Conservation (phyloP, 805 yeast species). For the Cyberlindnera xylosilytica region DNA sequence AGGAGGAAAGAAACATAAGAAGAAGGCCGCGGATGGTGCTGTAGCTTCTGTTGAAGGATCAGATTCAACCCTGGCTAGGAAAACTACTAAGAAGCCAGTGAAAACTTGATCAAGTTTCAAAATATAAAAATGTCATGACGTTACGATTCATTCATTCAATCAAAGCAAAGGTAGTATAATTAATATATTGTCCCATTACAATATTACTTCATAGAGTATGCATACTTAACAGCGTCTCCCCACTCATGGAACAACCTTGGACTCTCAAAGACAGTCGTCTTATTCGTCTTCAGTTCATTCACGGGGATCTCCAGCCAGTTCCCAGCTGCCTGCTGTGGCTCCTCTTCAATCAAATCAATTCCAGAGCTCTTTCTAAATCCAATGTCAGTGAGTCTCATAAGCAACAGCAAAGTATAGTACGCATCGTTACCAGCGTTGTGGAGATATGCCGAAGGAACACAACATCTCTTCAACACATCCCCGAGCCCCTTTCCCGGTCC, state of each 20-base stretch:
- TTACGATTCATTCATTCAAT: no score
- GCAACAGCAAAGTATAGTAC: slow-evolving; percentile 53
- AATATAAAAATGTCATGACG: no score
- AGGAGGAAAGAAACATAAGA: slow-evolving; percentile 27
- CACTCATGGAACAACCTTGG: no score
- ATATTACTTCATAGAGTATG: no score
- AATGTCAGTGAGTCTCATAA: slow-evolving; percentile 50
- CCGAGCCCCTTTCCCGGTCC: slow-evolving; percentile 39
- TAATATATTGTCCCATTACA: no score
- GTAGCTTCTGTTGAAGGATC: background rate
- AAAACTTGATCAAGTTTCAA: no score
- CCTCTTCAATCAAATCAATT: background rate
- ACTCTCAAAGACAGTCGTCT: no score
- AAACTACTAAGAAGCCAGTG: slow-evolving; percentile 8
- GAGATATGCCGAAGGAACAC: slow-evolving; percentile 52
- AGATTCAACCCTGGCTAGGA: no score
- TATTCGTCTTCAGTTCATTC: no score
- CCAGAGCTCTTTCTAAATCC: slow-evolving; percentile 27
- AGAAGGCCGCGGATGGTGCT: slow-evolving; percentile 6
- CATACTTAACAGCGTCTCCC: no score
- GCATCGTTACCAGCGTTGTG: slow-evolving; percentile 77
- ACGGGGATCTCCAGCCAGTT: background rate
- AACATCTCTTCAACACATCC: slow-evolving; percentile 44
- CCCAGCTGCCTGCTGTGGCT: no score
- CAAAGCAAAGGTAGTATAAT: no score